phyloP scores from a whole-genome alignment of 2,329 filamentous ascomycete genomes.

The Nothophaeocryptopus gaeumannii region DNA sequence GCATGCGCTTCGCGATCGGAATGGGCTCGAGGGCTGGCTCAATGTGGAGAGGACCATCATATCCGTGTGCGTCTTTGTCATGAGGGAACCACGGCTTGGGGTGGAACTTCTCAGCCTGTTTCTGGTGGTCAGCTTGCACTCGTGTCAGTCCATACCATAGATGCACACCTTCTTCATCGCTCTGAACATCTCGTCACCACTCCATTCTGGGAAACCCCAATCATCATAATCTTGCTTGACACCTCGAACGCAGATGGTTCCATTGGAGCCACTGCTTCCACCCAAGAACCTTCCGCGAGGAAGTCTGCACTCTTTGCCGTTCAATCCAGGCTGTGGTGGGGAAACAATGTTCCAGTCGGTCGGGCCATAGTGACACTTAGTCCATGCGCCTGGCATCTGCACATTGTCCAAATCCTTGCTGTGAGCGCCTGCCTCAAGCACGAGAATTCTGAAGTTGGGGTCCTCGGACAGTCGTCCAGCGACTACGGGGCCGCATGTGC shows the following conservation, averaged over 20 bases:
- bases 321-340: constrained; percentile 39
- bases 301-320: constrained; percentile 43
- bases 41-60: constrained; percentile 27
- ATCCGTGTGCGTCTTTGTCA: constrained; percentile 26
- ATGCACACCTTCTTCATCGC: constrained; percentile 28
- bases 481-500: constrained; percentile 27
- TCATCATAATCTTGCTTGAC: constrained; percentile 43
- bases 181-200: constrained; percentile 30
- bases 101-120: constrained; percentile 27
- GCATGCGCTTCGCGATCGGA: constrained; percentile 26
- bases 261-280: constrained; percentile 45
- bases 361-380: constrained; percentile 43
- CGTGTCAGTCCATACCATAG: too few relatives aligned
- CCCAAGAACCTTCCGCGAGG: constrained; percentile 45
- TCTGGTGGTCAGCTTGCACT: not conserved
- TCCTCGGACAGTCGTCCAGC: constrained; percentile 29
- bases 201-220: constrained; percentile 31
- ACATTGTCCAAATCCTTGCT: constrained; percentile 44
- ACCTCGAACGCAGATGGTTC: constrained; percentile 45
- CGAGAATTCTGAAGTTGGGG: constrained; percentile 24
- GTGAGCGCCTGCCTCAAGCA: constrained; percentile 28
- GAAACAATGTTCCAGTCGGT: constrained; percentile 48
- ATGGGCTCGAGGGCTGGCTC: constrained; percentile 48
- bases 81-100: constrained; percentile 28
- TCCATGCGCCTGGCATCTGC: constrained; percentile 47